Percentiles rank a stretch among this genome's conserved stretches.
Evolutionary conservation across 208 protist genomes (phyloP).

Genomic region (Leishmania tarentolae): DNA sequence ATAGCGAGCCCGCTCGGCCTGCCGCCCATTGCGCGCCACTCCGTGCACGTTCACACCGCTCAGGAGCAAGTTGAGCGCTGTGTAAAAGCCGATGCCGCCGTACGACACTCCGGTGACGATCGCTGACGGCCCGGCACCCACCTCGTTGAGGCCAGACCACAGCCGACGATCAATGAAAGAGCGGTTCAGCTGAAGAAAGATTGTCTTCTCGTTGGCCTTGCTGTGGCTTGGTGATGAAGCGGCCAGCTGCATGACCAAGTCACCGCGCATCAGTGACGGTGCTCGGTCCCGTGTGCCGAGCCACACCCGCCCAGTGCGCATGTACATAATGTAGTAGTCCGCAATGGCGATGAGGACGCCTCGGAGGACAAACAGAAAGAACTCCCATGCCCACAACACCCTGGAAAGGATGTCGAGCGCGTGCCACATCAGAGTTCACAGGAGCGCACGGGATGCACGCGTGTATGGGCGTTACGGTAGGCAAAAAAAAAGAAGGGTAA

Average conservation of each 20-base stretch:
- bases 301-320: slow-evolving; percentile 53
- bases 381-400: slow-evolving; percentile 28
- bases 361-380: slow-evolving; percentile 57
- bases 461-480: neutral
- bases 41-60: slow-evolving; percentile 77
- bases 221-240: slow-evolving; percentile 53
- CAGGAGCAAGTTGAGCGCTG: slow-evolving; percentile 59
- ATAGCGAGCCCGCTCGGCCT: slow-evolving; percentile 33
- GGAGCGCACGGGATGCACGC: neutral
- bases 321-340: slow-evolving; percentile 67
- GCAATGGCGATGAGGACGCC: slow-evolving; percentile 50
- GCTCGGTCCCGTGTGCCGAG: slow-evolving; percentile 34
- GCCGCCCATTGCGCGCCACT: slow-evolving; percentile 38
- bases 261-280: slow-evolving; percentile 47
- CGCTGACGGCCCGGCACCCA: slow-evolving; percentile 42
- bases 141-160: slow-evolving; percentile 50
- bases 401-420: neutral
- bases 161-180: slow-evolving; percentile 61
- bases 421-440: neutral
- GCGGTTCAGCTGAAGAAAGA: slow-evolving; percentile 59
- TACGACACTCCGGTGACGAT: slow-evolving; percentile 67
- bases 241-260: slow-evolving; percentile 73
- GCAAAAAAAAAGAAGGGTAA: neutral
- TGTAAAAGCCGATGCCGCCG: slow-evolving; percentile 79
- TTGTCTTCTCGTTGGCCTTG: slow-evolving; percentile 32